These are phyloP conservation scores for Yamadazyma taylorii DNA, from an alignment of 1,139 yeast genomes.

Conservation along the genomic window DNA sequence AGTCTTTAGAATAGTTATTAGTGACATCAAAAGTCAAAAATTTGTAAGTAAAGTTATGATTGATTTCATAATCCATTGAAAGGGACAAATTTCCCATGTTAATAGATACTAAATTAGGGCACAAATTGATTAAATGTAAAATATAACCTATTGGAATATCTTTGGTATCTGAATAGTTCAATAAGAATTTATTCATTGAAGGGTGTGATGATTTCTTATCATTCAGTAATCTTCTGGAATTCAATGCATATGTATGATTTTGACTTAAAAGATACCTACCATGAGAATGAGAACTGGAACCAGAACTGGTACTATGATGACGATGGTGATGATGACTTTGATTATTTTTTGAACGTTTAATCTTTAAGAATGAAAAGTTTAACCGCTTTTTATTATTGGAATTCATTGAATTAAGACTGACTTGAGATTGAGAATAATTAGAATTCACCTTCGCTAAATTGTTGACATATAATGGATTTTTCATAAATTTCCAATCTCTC, in stretches of 20 bases:
- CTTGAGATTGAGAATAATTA: slow-evolving; percentile 18
- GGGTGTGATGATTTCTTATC: slow-evolving; percentile 44
- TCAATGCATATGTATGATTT: slow-evolving; percentile 6
- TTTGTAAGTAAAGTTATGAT: slow-evolving; percentile 29
- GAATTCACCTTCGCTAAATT: slow-evolving; percentile 28
- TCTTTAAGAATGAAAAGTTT: slow-evolving; percentile 18
- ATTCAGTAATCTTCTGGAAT: slow-evolving; percentile 2
- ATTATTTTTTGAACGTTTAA: slow-evolving; percentile 15
- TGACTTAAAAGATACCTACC: slow-evolving; percentile 5
- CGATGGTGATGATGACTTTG: slow-evolving; percentile 7
- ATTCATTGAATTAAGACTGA: slow-evolving; percentile 17
- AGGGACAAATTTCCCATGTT: slow-evolving; percentile 57
- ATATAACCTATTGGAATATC: slow-evolving; percentile 73
- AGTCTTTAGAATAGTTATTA: slow-evolving; percentile 38
- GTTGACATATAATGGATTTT: slow-evolving; percentile 61
- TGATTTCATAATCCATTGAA: slow-evolving; percentile 59
- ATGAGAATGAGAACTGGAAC: slow-evolving; percentile 5
- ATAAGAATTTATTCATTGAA: slow-evolving; percentile 53
- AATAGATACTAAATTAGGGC: slow-evolving; percentile 53
- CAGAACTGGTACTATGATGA: slow-evolving; percentile 4
- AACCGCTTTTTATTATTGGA: slow-evolving; percentile 14
- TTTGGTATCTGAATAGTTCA: slow-evolving; percentile 56
- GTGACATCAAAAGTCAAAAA: slow-evolving; percentile 41
- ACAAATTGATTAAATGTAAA: slow-evolving; percentile 56
- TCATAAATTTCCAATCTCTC: slow-evolving; percentile 82